Conservation (phyloP, 805 yeast species). For the Schwanniomyces vanrijiae region DNA sequence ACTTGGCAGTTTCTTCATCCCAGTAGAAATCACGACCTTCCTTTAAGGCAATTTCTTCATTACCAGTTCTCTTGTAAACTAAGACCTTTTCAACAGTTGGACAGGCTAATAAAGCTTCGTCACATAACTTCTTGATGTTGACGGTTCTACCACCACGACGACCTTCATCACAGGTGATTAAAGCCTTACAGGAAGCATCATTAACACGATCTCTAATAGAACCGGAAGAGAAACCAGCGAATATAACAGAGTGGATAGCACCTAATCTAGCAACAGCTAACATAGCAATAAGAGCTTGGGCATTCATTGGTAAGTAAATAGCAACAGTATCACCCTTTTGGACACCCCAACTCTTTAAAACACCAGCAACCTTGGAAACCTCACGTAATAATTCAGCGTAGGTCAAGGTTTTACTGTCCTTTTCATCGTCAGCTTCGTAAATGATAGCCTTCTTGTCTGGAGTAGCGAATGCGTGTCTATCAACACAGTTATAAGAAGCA, state of each 20-base stretch:
- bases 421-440: constrained; percentile 81
- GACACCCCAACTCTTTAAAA: constrained; percentile 64
- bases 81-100: constrained; percentile 69
- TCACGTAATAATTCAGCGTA: constrained; percentile 70
- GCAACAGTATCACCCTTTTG: constrained; percentile 85
- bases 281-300: constrained; percentile 73
- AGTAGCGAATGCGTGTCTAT: constrained; percentile 69
- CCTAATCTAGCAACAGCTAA: constrained; percentile 80
- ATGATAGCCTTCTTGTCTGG: constrained; percentile 75
- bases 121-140: constrained; percentile 79
- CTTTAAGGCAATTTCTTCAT: constrained; percentile 48
- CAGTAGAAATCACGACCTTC: constrained; percentile 72
- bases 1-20: constrained; percentile 67
- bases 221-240: constrained; percentile 80
- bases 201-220: constrained; percentile 69
- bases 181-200: constrained; percentile 70
- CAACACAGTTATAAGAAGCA: constrained; percentile 80
- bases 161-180: constrained; percentile 80
- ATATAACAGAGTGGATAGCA: constrained; percentile 81
- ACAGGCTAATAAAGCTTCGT: constrained; percentile 69
- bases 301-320: constrained; percentile 83
- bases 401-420: constrained; percentile 59
- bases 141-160: constrained; percentile 81
- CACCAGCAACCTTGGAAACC: constrained; percentile 71
- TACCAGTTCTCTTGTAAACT: constrained; percentile 75